Percentiles rank a stretch among this genome's conserved stretches.
Conservation (phyloP, 345 rosid genomes). For the Eucalyptus sp. region DNA sequence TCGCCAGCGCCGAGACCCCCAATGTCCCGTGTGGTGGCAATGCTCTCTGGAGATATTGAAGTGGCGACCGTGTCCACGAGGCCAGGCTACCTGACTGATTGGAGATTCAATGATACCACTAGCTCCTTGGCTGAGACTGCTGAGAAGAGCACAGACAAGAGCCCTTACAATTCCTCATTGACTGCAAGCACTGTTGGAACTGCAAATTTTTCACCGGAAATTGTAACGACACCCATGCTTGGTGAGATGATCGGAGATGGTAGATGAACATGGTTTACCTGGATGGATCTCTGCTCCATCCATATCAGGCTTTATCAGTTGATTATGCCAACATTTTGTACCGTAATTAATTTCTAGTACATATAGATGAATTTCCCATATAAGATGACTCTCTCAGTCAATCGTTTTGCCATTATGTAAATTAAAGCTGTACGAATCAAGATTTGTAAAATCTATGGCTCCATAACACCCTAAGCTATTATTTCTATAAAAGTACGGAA, state of each 20-base stretch:
- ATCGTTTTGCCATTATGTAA: too few relatives aligned
- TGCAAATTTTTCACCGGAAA: neutral
- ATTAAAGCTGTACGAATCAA: neutral
- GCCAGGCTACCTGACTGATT: slow-evolving; percentile 53
- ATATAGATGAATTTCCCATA: too few relatives aligned
- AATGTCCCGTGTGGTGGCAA: slow-evolving; percentile 52
- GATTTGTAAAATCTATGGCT: too few relatives aligned
- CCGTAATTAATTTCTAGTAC: too few relatives aligned
- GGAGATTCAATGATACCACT: slow-evolving; percentile 25
- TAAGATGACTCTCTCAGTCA: neutral
- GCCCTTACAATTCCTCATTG: neutral
- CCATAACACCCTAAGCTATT: too few relatives aligned
- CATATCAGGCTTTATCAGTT: neutral
- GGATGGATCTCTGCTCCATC: neutral
- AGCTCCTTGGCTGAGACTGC: slow-evolving; percentile 4
- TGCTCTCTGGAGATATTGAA: slow-evolving; percentile 58
- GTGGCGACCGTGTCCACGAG: slow-evolving; percentile 18
- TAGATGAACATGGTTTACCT: neutral
- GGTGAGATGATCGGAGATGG: neutral
- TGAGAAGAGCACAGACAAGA: neutral
- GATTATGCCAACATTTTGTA: too few relatives aligned
- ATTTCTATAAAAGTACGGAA: too few relatives aligned
- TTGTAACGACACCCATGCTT: neutral
- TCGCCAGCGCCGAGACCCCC: slow-evolving; percentile 39
- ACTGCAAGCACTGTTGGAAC: neutral